These are phyloP conservation scores for Diphasiastrum complanatum DNA, from an alignment of 83 land plant genomes.

Conservation along the genomic window DNA sequence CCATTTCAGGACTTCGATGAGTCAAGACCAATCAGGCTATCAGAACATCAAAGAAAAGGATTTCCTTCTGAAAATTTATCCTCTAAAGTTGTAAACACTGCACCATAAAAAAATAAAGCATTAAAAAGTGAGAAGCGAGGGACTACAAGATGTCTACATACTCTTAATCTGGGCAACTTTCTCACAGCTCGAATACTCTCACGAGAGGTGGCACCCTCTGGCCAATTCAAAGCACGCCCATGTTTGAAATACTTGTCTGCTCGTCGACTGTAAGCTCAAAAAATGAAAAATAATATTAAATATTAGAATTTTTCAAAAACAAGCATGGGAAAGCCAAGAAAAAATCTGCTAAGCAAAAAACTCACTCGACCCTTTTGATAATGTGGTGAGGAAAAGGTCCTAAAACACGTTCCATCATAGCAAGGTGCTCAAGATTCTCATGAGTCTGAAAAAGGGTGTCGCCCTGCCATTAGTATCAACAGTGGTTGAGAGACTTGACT, in stretches of 20 bases:
- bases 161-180: slow-evolving; percentile 47
- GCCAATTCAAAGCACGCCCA: slow-evolving; percentile 56
- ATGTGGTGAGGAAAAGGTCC: slow-evolving; percentile 74
- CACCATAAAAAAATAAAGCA: slow-evolving; percentile 1
- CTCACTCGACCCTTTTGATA: slow-evolving; percentile 65
- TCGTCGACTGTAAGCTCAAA: slow-evolving; percentile 39
- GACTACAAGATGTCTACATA: slow-evolving; percentile 7
- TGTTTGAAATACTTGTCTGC: slow-evolving; percentile 60
- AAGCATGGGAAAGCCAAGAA: background rate
- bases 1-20: background rate
- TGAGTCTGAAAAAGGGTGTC: slow-evolving; percentile 86
- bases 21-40: background rate
- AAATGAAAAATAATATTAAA: slow-evolving; percentile 1
- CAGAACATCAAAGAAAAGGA: background rate
- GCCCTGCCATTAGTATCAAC: slow-evolving; percentile 39
- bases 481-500: background rate
- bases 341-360: slow-evolving; percentile 3
- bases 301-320: background rate
- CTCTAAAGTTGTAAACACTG: background rate
- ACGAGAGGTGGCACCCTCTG: slow-evolving; percentile 78
- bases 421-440: slow-evolving; percentile 90
- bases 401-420: slow-evolving; percentile 91
- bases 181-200: slow-evolving; percentile 65
- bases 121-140: slow-evolving; percentile 1
- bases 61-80: background rate